A percentile compares a stretch with the other conserved stretches of the same genome.
phyloP scores from a whole-genome alignment of 306 rosid genomes.

The Carpinus viminea region DNA sequence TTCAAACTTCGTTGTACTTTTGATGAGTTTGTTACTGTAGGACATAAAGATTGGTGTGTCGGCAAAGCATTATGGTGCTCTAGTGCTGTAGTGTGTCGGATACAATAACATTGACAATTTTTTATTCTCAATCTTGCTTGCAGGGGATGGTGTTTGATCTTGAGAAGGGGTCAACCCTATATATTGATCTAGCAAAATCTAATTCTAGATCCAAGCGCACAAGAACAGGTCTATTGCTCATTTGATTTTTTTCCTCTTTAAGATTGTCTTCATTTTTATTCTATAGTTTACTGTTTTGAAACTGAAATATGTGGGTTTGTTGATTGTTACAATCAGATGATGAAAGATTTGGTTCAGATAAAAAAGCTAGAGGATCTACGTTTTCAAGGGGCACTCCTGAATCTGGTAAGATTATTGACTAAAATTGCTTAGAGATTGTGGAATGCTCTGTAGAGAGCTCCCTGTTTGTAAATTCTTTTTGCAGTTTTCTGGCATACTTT shows the following conservation, averaged over 20 bases:
- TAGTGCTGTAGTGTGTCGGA: background rate
- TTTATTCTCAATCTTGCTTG: conserved; percentile 34
- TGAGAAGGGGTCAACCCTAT: conserved; percentile 80
- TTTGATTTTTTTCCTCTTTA: conserved; percentile 4
- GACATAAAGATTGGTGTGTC: background rate
- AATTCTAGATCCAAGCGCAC: conserved; percentile 88
- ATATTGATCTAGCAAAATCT: conserved; percentile 89
- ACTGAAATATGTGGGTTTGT: conserved; percentile 23
- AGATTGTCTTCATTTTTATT: background rate
- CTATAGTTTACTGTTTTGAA: conserved; percentile 13
- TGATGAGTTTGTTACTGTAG: background rate
- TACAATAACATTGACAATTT: background rate
- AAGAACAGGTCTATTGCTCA: conserved; percentile 49
- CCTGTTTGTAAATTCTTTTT: conserved; percentile 18
- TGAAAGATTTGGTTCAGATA: conserved; percentile 67
- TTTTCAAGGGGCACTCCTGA: conserved; percentile 60
- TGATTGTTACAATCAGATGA: conserved; percentile 55
- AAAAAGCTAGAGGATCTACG: conserved; percentile 74
- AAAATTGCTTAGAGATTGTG: conserved; percentile 12
- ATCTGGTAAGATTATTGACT: conserved; percentile 59
- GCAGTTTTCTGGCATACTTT: conserved; percentile 5
- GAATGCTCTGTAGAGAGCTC: conserved; percentile 14
- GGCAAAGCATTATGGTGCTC: background rate
- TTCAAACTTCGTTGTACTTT: background rate
- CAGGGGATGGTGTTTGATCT: conserved; percentile 99